A percentile compares a stretch with the other conserved stretches of the same genome.
These are phyloP conservation scores for Pleurotus sapidus DNA, from an alignment of 768 basidiomycete genomes.

Conservation along the genomic window DNA sequence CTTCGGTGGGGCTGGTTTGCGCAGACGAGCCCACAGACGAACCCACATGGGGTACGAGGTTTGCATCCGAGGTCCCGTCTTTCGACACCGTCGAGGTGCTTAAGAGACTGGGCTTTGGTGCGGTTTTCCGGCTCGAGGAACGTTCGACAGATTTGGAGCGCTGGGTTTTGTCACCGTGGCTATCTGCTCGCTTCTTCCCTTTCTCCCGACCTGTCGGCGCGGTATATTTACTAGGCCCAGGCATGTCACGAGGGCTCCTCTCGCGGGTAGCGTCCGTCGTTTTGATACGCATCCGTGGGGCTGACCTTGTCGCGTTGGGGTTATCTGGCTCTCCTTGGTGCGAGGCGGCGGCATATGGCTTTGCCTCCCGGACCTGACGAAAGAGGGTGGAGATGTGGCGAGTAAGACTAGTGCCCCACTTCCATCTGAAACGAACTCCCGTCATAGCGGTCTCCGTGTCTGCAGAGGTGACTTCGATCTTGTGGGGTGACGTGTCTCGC, in stretches of 20 bases:
- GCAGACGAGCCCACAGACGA: constrained; percentile 12
- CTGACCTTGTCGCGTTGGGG: constrained; percentile 1
- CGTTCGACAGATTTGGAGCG: constrained; percentile 30
- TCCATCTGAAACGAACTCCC: constrained; percentile 59
- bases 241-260: too few species aligned
- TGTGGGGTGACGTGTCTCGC: constrained; percentile 30
- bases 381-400: constrained; percentile 50
- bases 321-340: not conserved
- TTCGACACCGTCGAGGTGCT: not conserved
- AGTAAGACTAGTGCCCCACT: constrained; percentile 42
- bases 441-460: constrained; percentile 79
- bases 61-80: not conserved
- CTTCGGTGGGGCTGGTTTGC: constrained; percentile 16
- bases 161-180: not conserved
- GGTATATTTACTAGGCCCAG: not conserved
- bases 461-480: constrained; percentile 60
- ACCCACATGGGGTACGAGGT: not conserved
- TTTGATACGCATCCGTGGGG: not conserved
- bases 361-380: constrained; percentile 32
- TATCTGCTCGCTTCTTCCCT: constrained; percentile 24
- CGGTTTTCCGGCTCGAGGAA: constrained; percentile 17
- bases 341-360: not conserved
- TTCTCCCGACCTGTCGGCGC: constrained; percentile 9
- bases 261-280: not conserved
- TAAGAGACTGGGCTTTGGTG: constrained; percentile 3